Base-by-base conservation (phyloP, 495 filamentous ascomycete genomes). In the Penicillium desertorum region DNA sequence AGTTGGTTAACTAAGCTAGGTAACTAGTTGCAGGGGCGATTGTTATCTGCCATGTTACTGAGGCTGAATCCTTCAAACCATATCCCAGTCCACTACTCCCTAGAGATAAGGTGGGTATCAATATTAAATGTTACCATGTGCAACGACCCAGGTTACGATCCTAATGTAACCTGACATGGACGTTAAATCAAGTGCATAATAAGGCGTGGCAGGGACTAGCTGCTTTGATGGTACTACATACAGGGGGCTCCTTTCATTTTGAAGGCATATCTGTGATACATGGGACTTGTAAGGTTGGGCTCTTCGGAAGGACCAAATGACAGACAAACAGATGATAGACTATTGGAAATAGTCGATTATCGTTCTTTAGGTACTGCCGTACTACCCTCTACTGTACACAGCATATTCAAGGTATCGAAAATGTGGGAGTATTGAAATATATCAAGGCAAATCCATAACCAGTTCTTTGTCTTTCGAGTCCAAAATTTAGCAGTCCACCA, bases 161-260 rank as follows among this genome's bases (percentile, higher is more conserved):
- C 29, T 6, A 14, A 55, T 55, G 53, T 45, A 47, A 55, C 53
- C 44, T 30, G 30, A 22, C 34, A 41, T 17, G 27, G 49, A 30
- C 36, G 43, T 36, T 34, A 14, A 7, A 39, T 4, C 23, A n/a
- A n/a, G 32, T 6, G 34, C 17, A 27, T 27, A n/a, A 47, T 30
- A 48, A 5, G 17, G 19, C 32, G 20, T 53, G 39, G 14, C n/a
- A 41, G 49, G 49, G 23, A 29, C 42, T 17, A 44, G 6, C 27
- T 3, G 25, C 43, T 9, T 23, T 47, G 25, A 7, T 19, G 29
- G 29, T 30, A 30, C 29, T 30, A 30, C 9, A 30, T 20, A 32
- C 49, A 41, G 49, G 49, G 49, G 36, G 7, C 11, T 32, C 48
- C 48, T 41, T 51, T 41, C 34, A 39, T 17, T 19, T 29, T 25